phyloP scores from a whole-genome alignment of 2,329 filamentous ascomycete genomes.

The Hypoxylon sp. region DNA sequence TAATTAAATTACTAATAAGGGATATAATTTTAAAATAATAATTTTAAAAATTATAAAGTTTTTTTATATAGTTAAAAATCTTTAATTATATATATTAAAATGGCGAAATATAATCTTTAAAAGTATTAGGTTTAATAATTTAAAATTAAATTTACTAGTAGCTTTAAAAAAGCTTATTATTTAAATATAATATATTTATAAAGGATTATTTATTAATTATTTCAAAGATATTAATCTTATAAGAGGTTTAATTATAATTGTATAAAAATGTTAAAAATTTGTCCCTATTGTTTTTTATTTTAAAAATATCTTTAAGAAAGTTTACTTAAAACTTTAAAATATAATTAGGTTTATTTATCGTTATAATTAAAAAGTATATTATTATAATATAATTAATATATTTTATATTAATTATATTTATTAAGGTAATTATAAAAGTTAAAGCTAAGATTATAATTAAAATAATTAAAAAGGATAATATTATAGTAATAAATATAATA shows the following conservation, averaged over 20 bases:
- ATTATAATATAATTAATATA: neutral
- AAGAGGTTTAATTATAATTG: conserved; percentile 4
- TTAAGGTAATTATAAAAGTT: neutral
- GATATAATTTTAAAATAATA: conserved; percentile 9
- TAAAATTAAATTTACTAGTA: neutral
- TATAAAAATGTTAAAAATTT: conserved; percentile 10
- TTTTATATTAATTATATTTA: neutral
- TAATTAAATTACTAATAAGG: conserved; percentile 13
- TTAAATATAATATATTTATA: conserved; percentile 13
- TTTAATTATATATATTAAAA: conserved; percentile 20
- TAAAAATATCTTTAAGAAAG: conserved; percentile 1
- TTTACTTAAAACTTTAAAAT: neutral
- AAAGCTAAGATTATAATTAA: neutral
- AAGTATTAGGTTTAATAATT: neutral
- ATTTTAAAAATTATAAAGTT: neutral
- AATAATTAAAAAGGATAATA: neutral
- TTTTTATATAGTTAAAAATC: conserved; percentile 21
- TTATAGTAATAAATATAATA: neutral
- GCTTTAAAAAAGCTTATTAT: neutral
- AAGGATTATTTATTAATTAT: conserved; percentile 2
- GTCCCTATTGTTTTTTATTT: neutral
- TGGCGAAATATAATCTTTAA: neutral
- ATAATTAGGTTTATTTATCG: neutral
- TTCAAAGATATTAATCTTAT: conserved; percentile 6
- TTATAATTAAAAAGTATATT: neutral